Evolutionary conservation across 1,284 basidiomycete genomes (phyloP).

Genomic region (Puccinia polysora): DNA sequence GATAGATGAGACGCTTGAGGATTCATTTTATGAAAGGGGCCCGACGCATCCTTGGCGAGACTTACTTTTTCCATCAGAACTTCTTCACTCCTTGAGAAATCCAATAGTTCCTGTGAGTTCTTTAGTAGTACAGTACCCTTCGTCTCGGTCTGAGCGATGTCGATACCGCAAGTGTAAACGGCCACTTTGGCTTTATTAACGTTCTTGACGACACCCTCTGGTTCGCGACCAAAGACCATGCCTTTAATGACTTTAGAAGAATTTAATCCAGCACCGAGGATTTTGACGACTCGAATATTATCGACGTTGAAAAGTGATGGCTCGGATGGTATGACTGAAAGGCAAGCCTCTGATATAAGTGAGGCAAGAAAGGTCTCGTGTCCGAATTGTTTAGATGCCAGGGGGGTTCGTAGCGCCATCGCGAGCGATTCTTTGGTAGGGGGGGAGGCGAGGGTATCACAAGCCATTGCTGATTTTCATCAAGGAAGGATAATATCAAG

Average conservation of each 20-base stretch:
- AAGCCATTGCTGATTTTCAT: not conserved
- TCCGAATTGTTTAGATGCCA: constrained; percentile 97
- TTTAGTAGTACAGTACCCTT: constrained; percentile 97
- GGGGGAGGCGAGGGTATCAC: constrained; percentile 64
- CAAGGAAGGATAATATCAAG: too few species aligned
- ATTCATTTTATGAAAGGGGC: not conserved
- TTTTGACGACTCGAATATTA: constrained; percentile 96
- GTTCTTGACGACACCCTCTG: constrained; percentile 83
- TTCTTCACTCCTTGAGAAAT: constrained; percentile 93
- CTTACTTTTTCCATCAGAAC: constrained; percentile 83
- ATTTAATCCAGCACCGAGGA: constrained; percentile 83
- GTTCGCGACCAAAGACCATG: constrained; percentile 96
- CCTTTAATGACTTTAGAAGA: constrained; percentile 85
- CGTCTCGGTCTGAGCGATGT: constrained; percentile 94
- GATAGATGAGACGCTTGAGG: not conserved
- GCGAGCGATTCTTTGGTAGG: constrained; percentile 72
- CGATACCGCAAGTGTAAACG: constrained; percentile 86
- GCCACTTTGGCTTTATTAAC: constrained; percentile 79
- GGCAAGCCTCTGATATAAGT: constrained; percentile 86
- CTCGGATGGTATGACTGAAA: constrained; percentile 82
- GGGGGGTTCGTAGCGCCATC: constrained; percentile 77
- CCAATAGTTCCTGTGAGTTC: constrained; percentile 91
- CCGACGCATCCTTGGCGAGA: not conserved
- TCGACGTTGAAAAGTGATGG: constrained; percentile 88
- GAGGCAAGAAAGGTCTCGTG: constrained; percentile 75